Evolutionary conservation across 768 basidiomycete species (phyloP), one percentile per base, ranked within the genome.

Genomic region (Basidioascus undulatus): DNA sequence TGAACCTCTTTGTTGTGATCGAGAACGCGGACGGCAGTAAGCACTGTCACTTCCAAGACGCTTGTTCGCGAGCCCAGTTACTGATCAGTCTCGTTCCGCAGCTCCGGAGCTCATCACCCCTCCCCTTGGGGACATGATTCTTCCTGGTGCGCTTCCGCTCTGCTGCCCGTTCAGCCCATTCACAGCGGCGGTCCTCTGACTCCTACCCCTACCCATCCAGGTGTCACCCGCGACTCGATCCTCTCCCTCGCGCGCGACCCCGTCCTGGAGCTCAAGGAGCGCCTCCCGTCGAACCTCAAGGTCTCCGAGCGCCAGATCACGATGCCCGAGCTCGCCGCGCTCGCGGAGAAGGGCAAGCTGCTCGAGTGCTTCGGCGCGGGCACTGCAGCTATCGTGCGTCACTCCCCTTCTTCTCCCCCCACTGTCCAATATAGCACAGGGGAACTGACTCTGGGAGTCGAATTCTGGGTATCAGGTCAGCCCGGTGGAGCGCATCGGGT

Each of bases 161-260:
- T n/a, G n/a, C n/a, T n/a, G n/a, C n/a, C n/a, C n/a, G n/a, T n/a
- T n/a, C n/a, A n/a, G n/a, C n/a, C n/a, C n/a, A n/a, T n/a, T n/a
- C n/a, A n/a, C n/a, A n/a, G n/a, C n/a, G n/a, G n/a, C n/a, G n/a
- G n/a, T n/a, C n/a, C n/a, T n/a, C n/a, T n/a, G n/a, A n/a, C n/a
- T n/a, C n/a, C n/a, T n/a, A n/a, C n/a, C n/a, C n/a, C n/a, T n/a
- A n/a, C n/a, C n/a, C n/a, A n/a, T n/a, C n/a, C n/a, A n/a, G 83
- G 87, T 34, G 72, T 94, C 20, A 92, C 86, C 6, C 73, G 87
- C 46, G 76, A 78, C 51, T 84, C 81, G 21, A 72, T 80, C 32
- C 67, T 92, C 30, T 51, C 64, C 0, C 72, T 94, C 33, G 68
- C 71, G 4, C 61, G 69, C 13, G 72, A 71, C 8, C 79, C 81